These are phyloP conservation scores for Apiospora koreana DNA, from an alignment of 2,329 filamentous ascomycete genomes.

Conservation along the genomic window DNA sequence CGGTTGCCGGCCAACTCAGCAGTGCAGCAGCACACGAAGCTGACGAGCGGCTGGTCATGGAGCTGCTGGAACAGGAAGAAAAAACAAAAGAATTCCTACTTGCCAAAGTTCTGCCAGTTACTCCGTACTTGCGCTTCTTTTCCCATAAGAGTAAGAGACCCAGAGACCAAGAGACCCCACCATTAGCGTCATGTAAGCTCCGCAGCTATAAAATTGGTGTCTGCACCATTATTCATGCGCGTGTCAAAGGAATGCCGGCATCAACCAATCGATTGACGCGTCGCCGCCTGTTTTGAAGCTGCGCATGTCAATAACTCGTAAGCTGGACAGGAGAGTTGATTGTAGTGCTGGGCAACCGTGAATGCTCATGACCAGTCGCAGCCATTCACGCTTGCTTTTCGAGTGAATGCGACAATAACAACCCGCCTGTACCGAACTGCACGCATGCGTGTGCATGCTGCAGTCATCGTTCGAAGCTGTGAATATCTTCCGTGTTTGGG, in stretches of 20 bases:
- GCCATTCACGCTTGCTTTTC: background rate
- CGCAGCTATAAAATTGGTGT: conserved; percentile 27
- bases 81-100: background rate
- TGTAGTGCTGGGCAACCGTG: background rate
- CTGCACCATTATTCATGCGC: conserved; percentile 22
- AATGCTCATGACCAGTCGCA: background rate
- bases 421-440: background rate
- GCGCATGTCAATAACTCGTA: background rate
- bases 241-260: conserved; percentile 13
- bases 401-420: background rate
- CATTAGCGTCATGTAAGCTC: conserved; percentile 15
- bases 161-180: conserved; percentile 17
- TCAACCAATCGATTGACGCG: conserved; percentile 13
- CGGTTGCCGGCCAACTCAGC: background rate
- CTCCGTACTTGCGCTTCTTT: background rate
- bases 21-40: no score
- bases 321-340: background rate
- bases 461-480: background rate
- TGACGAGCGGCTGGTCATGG: background rate
- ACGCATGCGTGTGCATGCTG: background rate
- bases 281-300: background rate
- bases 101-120: background rate
- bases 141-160: no score
- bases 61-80: background rate
- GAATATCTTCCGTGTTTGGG: background rate